Evolutionary conservation across 2,329 filamentous ascomycete genomes (phyloP).

Genomic region (Colletotrichum simmondsii): DNA sequence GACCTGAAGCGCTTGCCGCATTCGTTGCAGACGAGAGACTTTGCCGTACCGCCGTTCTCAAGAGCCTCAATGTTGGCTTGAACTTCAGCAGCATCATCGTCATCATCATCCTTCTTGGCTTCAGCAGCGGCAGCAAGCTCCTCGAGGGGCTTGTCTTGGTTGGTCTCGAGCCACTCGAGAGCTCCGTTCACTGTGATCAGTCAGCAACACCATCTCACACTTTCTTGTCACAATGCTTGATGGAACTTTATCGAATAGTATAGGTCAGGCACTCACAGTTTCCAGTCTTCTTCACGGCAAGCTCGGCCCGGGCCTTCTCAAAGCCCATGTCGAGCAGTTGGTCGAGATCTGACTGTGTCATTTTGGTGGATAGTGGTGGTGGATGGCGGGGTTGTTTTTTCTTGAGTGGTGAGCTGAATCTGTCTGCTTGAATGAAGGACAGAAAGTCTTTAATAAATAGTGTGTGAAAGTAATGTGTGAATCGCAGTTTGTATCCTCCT

Average conservation of each 20-base stretch:
- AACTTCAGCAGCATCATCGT: slow-evolving; percentile 59
- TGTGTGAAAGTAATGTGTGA: neutral
- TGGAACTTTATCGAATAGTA: neutral
- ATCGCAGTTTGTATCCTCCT: neutral
- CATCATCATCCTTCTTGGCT: slow-evolving; percentile 47
- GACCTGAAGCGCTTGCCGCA: slow-evolving; percentile 92
- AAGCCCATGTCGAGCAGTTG: slow-evolving; percentile 81
- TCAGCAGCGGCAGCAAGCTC: slow-evolving; percentile 71
- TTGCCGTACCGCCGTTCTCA: slow-evolving; percentile 76
- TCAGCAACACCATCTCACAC: slow-evolving; percentile 15
- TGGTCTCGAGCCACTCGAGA: slow-evolving; percentile 93
- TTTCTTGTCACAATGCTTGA: neutral
- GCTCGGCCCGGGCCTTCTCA: slow-evolving; percentile 80
- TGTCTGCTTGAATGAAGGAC: neutral
- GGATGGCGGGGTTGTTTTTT: slow-evolving; percentile 33
- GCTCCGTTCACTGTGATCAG: slow-evolving; percentile 78
- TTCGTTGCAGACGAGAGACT: slow-evolving; percentile 92
- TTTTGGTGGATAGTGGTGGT: slow-evolving; percentile 43
- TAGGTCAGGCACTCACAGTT: slow-evolving; percentile 68
- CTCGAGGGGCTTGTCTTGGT: slow-evolving; percentile 87
- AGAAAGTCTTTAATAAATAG: neutral
- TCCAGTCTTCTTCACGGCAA: slow-evolving; percentile 87
- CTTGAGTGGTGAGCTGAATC: neutral
- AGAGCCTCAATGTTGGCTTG: slow-evolving; percentile 72
- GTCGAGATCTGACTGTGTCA: slow-evolving; percentile 70